Evolutionary conservation across 1,284 basidiomycete species (phyloP).

Genomic region (Xerocomus nothofagi): DNA sequence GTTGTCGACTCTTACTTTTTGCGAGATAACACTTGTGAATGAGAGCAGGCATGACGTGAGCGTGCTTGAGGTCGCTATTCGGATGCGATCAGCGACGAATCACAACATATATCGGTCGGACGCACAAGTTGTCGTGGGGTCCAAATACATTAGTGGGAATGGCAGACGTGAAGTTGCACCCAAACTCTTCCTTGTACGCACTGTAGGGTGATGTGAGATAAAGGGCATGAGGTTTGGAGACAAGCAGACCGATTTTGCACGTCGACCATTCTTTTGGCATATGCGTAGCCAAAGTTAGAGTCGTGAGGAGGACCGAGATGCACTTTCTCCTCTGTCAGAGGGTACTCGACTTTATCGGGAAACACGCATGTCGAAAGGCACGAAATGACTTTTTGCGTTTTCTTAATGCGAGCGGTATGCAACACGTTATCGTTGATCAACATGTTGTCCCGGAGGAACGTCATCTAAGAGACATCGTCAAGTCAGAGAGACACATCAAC

Average conservation of each 20-base stretch:
- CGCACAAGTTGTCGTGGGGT: conserved; percentile 77
- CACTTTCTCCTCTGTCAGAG: conserved; percentile 87
- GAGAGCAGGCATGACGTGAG: conserved; percentile 88
- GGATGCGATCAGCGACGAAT: conserved; percentile 7
- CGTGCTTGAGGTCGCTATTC: conserved; percentile 76
- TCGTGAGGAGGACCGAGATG: conserved; percentile 86
- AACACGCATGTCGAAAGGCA: conserved; percentile 89
- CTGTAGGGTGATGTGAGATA: conserved; percentile 38
- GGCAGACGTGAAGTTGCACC: conserved; percentile 87
- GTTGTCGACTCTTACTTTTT: conserved; percentile 56
- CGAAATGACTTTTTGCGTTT: conserved; percentile 74
- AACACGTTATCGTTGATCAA: conserved; percentile 91
- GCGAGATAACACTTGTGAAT: conserved; percentile 89
- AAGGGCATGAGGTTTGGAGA: not conserved
- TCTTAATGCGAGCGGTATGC: conserved; percentile 64
- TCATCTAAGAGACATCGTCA: conserved; percentile 48
- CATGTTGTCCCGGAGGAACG: conserved; percentile 87
- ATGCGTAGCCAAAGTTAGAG: conserved; percentile 90
- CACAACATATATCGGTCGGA: not conserved
- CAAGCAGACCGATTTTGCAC: conserved; percentile 80
- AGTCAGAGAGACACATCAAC: not conserved
- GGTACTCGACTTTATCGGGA: conserved; percentile 84
- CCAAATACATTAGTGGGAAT: conserved; percentile 94
- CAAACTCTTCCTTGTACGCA: conserved; percentile 89
- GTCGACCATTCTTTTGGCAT: conserved; percentile 92